Evolutionary conservation across 73 alveolate species (phyloP).

Genomic region (Paramecium sonneborni): DNA sequence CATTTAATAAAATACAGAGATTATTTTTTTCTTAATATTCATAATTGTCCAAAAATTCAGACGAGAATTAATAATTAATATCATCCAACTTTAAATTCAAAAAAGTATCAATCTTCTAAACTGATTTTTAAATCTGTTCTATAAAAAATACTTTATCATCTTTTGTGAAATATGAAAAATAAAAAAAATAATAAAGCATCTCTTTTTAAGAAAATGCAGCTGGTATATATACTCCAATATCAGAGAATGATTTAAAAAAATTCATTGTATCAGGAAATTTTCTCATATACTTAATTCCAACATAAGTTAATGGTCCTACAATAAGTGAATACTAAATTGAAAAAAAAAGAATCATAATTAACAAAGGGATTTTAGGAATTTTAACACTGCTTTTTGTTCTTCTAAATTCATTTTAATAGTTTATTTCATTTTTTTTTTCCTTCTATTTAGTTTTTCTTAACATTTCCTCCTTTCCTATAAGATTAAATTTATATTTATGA

Average conservation of each 20-base stretch:
- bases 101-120: not conserved
- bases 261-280: not conserved
- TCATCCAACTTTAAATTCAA: not conserved
- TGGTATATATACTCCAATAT: not conserved
- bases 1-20: not conserved
- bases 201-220: constrained; percentile 15
- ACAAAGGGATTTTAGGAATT: not conserved
- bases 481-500: not conserved
- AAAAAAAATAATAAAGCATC: not conserved
- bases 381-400: not conserved
- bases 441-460: not conserved
- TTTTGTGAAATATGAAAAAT: not conserved
- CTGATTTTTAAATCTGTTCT: not conserved
- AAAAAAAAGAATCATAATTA: not conserved
- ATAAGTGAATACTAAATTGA: not conserved
- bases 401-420: not conserved
- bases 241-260: not conserved
- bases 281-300: not conserved
- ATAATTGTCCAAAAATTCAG: not conserved
- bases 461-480: not conserved
- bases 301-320: constrained; percentile 27
- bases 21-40: not conserved
- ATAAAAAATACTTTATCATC: not conserved
- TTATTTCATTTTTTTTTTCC: not conserved
- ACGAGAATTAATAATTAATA: not conserved